Evolutionary conservation across 176 grass and related monocot genomes (phyloP).

Genomic region (Triticum urartu): DNA sequence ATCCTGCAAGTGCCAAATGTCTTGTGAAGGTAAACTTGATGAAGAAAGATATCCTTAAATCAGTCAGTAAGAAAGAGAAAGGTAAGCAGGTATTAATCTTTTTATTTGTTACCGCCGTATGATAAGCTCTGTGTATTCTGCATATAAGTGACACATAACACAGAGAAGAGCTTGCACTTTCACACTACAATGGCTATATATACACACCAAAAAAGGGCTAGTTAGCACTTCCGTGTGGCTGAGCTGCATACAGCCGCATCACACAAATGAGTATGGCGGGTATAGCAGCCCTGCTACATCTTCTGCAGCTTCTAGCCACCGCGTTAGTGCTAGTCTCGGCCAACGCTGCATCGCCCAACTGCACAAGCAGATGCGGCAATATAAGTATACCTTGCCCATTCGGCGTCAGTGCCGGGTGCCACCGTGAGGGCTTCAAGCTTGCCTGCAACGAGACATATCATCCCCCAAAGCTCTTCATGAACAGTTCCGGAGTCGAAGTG

Average conservation of each 20-base stretch:
- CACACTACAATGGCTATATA: background rate
- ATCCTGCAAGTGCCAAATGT: too few relatives aligned
- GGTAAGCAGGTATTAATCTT: background rate
- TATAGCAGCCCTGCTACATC: background rate
- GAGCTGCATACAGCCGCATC: background rate
- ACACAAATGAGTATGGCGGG: background rate
- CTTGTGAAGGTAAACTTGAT: too few relatives aligned
- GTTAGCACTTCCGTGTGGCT: background rate
- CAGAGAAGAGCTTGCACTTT: background rate
- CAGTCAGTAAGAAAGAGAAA: background rate
- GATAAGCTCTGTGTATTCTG: background rate
- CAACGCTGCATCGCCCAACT: background rate
- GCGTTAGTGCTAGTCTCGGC: background rate
- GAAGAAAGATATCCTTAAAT: background rate
- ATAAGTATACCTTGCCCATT: conserved; percentile 19
- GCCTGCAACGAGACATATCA: background rate
- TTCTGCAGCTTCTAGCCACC: background rate
- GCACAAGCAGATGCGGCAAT: background rate
- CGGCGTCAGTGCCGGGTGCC: background rate
- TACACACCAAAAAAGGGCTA: background rate
- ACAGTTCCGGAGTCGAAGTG: background rate
- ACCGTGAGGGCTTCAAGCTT: conserved; percentile 2
- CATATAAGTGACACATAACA: background rate
- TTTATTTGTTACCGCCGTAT: background rate
- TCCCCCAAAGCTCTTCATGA: conserved; percentile 23